Evolutionary conservation across 768 basidiomycete genomes (phyloP).

Genomic region (Leccinum aurantiacum): DNA sequence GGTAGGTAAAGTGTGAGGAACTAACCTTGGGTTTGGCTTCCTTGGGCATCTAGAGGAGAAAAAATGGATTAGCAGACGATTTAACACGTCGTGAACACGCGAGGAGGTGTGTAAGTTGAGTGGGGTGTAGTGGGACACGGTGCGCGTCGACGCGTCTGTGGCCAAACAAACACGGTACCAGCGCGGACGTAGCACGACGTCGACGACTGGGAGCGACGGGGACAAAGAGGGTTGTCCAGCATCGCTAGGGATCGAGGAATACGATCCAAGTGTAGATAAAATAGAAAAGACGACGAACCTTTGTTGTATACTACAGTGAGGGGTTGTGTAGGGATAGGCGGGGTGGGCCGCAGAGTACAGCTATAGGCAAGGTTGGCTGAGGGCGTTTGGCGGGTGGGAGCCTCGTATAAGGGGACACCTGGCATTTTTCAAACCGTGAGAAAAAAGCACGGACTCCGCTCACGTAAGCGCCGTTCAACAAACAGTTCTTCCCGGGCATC

Average conservation of each 20-base stretch:
- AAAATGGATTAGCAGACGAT: slow-evolving; percentile 36
- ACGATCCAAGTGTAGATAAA: slow-evolving; percentile 25
- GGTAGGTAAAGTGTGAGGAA: slow-evolving; percentile 13
- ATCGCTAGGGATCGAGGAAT: slow-evolving; percentile 25
- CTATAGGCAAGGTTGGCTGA: slow-evolving; percentile 40
- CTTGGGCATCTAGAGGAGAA: slow-evolving; percentile 69
- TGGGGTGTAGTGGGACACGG: slow-evolving; percentile 29
- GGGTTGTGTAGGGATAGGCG: slow-evolving; percentile 31
- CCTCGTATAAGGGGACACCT: slow-evolving; percentile 35
- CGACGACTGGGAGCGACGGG: slow-evolving; percentile 23
- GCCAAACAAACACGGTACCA: slow-evolving; percentile 37
- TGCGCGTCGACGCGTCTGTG: slow-evolving; percentile 38
- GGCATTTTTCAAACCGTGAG: slow-evolving; percentile 34
- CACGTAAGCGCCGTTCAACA: slow-evolving; percentile 36
- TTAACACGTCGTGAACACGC: slow-evolving; percentile 40
- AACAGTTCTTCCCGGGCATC: slow-evolving; percentile 21
- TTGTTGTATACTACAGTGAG: slow-evolving; percentile 31
- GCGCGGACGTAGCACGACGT: slow-evolving; percentile 22
- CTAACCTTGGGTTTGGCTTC: slow-evolving; percentile 71
- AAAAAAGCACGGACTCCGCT: slow-evolving; percentile 38
- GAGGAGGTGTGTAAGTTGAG: slow-evolving; percentile 32
- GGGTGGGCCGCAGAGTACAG: slow-evolving; percentile 34
- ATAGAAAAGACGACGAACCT: slow-evolving; percentile 26
- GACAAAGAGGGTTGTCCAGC: slow-evolving; percentile 6
- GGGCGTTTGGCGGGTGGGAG: slow-evolving; percentile 39